Percentiles rank a stretch among this genome's conserved stretches.
These are phyloP conservation scores for Trametes pubescens DNA, from an alignment of 1,284 basidiomycete species.

Conservation along the genomic window DNA sequence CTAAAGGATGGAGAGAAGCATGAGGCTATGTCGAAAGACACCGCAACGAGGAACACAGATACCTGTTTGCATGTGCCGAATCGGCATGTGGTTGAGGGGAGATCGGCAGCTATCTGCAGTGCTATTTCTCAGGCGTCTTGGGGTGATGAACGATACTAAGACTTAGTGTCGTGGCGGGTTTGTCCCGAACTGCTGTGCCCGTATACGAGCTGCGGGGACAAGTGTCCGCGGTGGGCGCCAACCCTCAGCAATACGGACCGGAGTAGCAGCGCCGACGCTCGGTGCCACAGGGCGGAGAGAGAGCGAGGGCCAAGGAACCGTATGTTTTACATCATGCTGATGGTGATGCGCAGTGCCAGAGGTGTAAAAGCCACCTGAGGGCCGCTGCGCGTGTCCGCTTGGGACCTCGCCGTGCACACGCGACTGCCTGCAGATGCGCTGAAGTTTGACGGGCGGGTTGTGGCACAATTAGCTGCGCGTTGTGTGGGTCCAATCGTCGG, in stretches of 20 bases:
- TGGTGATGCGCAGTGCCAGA: not conserved
- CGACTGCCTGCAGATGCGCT: not conserved
- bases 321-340: not conserved
- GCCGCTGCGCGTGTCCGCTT: not conserved
- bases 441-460: not conserved
- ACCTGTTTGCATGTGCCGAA: not conserved
- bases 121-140: not conserved
- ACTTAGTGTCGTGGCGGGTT: not conserved
- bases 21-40: not conserved
- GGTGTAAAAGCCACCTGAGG: not conserved
- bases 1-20: not conserved
- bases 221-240: not conserved
- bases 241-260: too few species aligned
- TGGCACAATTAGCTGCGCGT: not conserved
- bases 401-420: not conserved
- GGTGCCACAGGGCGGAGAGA: not conserved
- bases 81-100: too few species aligned
- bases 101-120: not conserved
- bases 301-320: not conserved
- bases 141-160: not conserved
- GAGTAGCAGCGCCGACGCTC: not conserved
- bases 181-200: not conserved
- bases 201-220: not conserved
- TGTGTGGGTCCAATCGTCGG: conserved; percentile 5
- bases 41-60: not conserved